These are phyloP conservation scores for Magnusiomyces suaveolens DNA, from an alignment of 1,139 yeast species.

Conservation along the genomic window DNA sequence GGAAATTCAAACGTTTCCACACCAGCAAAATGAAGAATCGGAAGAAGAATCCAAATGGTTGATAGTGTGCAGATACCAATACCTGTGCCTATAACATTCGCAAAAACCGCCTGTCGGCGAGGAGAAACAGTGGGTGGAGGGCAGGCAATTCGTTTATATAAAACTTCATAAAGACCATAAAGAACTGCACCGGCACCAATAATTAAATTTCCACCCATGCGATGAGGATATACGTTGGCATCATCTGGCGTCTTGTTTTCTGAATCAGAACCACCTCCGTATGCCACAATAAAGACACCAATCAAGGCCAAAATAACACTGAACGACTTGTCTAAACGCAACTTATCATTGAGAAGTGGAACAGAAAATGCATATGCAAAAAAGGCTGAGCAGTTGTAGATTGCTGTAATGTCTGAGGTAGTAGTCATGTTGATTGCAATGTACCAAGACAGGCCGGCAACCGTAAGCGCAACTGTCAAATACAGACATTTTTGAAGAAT, in stretches of 20 bases:
- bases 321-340: constrained; percentile 53
- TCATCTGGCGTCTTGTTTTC: constrained; percentile 16
- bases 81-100: constrained; percentile 45
- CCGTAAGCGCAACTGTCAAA: constrained; percentile 50
- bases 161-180: constrained; percentile 78
- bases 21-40: constrained; percentile 45
- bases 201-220: constrained; percentile 61
- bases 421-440: constrained; percentile 73
- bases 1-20: constrained; percentile 54
- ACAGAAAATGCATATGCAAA: constrained; percentile 81
- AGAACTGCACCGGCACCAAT: constrained; percentile 71
- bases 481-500: constrained; percentile 38
- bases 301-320: constrained; percentile 63
- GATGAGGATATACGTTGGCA: constrained; percentile 42
- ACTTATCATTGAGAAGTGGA: constrained; percentile 54
- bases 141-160: constrained; percentile 66
- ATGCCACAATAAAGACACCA: constrained; percentile 76
- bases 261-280: constrained; percentile 42
- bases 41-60: constrained; percentile 43
- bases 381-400: constrained; percentile 82
- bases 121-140: constrained; percentile 58
- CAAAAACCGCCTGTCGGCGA: constrained; percentile 47
- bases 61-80: constrained; percentile 53
- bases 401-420: constrained; percentile 81
- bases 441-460: constrained; percentile 83